Evolutionary conservation across 352 stramenopile species (phyloP), one percentile per base, ranked within the genome.

Genomic region (Pythium periplocum): DNA sequence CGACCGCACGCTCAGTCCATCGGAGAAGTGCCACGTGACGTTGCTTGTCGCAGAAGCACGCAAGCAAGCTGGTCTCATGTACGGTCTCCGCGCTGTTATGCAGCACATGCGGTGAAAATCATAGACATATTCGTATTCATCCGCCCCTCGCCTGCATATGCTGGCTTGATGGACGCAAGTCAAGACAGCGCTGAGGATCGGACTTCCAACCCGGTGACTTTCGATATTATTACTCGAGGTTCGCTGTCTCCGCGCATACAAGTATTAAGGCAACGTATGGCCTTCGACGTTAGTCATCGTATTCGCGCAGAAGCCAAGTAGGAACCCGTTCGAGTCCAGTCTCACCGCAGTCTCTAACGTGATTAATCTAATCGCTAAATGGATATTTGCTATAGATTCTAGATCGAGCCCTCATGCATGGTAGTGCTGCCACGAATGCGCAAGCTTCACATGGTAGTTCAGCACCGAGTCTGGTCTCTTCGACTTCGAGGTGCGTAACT

Each of bases 31-130:
- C 53, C 85, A 93, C 57, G 79, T 95, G 38, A 87, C 83, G 62
- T 58, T 95, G 17, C 64, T 95, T 10, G 79, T 90, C 32, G 81
- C 82, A 2, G 85, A 95, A 59, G 85, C 85, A 7, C 74, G 85
- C 12, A 95, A 95, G 60, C 85, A 95, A 64, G 85, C 85, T 43
- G 79, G 82, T 36, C 73, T 95, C 51, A 89, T 95, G 78, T 95
- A 93, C 55, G 85, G 77, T 32, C 68, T 95, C 38, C 83, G 83
- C 31, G 85, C 85, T 6, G 82, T 95, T 45, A 93, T 93, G 82
- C 75, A 89, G 53, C 79, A 95, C 68, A 92, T 92, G 81, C 78
- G 76, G 47, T 91, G 71, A 26, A 26, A 26, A 43, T 43, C 38
- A 43, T 43, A 43, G 38, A 43, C 38, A 43, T 43, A 43, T 43